A percentile compares a stretch with the other conserved stretches of the same genome.
phyloP scores from a whole-genome alignment of 2,329 filamentous ascomycete species.

The Scedosporium dehoogii region DNA sequence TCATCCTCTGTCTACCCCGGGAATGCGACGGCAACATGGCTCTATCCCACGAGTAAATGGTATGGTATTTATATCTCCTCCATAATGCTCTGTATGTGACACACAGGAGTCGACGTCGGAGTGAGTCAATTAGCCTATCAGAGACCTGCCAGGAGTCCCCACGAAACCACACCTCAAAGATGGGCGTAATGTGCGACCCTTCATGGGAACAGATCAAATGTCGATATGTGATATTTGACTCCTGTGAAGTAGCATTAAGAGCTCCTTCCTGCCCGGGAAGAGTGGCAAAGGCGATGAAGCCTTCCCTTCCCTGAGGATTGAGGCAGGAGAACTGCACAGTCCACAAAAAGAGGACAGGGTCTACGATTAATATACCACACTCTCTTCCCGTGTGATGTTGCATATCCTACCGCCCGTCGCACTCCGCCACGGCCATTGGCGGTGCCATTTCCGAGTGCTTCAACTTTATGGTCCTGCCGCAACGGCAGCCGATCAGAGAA shows the following conservation, averaged over 20 bases:
- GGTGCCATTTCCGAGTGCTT: background rate
- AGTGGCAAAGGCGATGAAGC: background rate
- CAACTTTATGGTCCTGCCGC: background rate
- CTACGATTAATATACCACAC: background rate
- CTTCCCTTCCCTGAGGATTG: background rate
- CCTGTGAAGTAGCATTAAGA: background rate
- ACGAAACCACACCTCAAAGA: background rate
- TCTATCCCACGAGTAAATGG: no score
- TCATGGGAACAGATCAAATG: background rate
- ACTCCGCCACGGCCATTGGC: background rate
- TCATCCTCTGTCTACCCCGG: no score
- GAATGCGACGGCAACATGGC: no score
- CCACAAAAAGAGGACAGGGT: background rate
- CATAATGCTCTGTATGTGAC: background rate
- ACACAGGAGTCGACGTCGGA: background rate
- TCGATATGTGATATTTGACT: background rate
- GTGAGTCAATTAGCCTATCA: slow-evolving; percentile 1
- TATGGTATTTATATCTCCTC: background rate
- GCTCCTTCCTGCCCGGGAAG: background rate
- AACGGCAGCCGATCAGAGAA: background rate
- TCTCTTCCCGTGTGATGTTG: background rate
- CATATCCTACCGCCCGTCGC: background rate
- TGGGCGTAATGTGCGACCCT: background rate
- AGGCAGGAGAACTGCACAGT: background rate
- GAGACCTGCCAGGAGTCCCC: background rate